These are phyloP conservation scores for Cladosporium sp. DNA, from an alignment of 2,329 filamentous ascomycete species.

Conservation along the genomic window DNA sequence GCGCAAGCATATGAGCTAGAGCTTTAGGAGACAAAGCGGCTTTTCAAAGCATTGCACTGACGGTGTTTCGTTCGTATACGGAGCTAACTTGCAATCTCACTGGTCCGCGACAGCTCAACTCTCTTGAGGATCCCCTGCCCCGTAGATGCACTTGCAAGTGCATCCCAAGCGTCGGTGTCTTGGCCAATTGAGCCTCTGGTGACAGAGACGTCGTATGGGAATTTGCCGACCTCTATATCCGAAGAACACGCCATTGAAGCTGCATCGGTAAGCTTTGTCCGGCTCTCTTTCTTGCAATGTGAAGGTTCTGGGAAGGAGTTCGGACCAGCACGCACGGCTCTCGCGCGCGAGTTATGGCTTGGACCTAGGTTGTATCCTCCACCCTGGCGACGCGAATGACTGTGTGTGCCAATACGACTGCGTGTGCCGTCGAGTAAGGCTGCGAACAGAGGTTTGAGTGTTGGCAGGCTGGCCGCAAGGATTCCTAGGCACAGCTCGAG, in stretches of 20 bases:
- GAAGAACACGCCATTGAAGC: not conserved
- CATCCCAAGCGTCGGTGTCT: not conserved
- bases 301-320: not conserved
- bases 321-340: not conserved
- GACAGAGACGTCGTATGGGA: conserved; percentile 12
- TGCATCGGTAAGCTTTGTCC: not conserved
- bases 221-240: conserved; percentile 15
- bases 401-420: conserved; percentile 25
- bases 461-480: conserved; percentile 41
- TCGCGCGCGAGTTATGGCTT: not conserved
- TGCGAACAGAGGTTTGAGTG: conserved; percentile 39
- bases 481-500: conserved; percentile 45
- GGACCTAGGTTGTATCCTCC: not conserved
- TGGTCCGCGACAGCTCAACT: conserved; percentile 10
- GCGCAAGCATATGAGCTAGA: too few relatives aligned
- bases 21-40: too few relatives aligned
- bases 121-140: conserved; percentile 13
- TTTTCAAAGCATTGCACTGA: too few relatives aligned
- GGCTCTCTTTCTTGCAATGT: not conserved
- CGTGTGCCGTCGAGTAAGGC: conserved; percentile 25
- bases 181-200: not conserved
- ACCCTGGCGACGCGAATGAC: not conserved
- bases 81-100: conserved; percentile 19
- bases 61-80: too few relatives aligned
- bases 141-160: not conserved